Base-by-base conservation (phyloP, 1,284 basidiomycete genomes). In the Vanrija sp. region DNA sequence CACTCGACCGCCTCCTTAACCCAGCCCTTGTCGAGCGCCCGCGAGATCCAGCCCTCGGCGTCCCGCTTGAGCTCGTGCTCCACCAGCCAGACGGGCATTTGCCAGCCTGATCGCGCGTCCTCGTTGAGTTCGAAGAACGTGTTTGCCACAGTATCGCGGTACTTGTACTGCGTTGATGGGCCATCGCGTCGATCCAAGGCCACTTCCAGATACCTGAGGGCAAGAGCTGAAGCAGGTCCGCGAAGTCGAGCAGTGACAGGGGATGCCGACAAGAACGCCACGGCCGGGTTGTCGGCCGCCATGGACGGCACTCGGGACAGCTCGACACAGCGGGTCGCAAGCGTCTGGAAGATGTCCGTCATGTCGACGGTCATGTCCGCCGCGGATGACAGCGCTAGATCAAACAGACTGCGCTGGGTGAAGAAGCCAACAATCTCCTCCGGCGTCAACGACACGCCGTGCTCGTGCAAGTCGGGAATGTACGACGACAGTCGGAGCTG, bases 141-240 rank as follows among this genome's bases (percentile, higher is more conserved):
- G 70, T 94, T 89, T 44, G 92, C 77, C 12, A 86, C 83, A 9
- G 83, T 81, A 64, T 88, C 87, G 47, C 82, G 82, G 71, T 95
- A 94, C 54, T 79, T 80, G 73, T 81, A 85, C 63, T 88, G 84
- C 16, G 84, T 88, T 58, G 85, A 82, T 24, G 79, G 69, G n/a
- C 79, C 79, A 69, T 96, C 92, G 66, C 94, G 83, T 47, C 86
- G 83, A 52, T 84, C 82, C 50, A 98, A 79, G 22, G 87, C 83
- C 61, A 85, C 80, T 57, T 88, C 86, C 45, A 98, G 81, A 71
- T 92, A 94, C 64, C 87, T 81, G 88, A 93, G 92, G 2, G 87
- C 92, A 55, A 89, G 83, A 57, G 90, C 86, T 18, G 85, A 81
- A 23, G 85, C 80, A 1, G 86, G 83, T 1, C 93, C 93, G 37